Base-by-base conservation (phyloP, 139 green algal species). In the Pseudopediastrum boryanum region DNA sequence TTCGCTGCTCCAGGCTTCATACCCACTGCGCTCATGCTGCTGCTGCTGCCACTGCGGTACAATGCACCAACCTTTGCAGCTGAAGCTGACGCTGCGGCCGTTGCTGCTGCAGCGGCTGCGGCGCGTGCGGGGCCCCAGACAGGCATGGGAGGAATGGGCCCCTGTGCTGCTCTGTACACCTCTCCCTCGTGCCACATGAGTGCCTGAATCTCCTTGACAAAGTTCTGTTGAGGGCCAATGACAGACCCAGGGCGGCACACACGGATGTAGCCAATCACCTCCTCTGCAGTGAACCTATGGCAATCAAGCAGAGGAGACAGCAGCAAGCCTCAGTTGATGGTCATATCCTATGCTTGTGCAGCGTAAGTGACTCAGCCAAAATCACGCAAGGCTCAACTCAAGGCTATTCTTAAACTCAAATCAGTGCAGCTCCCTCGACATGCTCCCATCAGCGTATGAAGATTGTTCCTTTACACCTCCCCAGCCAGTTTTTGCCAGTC, bases 221-320 rank as follows among this genome's bases (percentile, higher is more conserved):
- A 97, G 71, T 93, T 92, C 90, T 98, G 95, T 90, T 98, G 95
- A 19, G 91, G 93, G 10, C 95, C 95, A 62, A 98, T 98, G 39
- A 98, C 92, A 27, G 84, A 94, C 29, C 95, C 95, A 1, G 95
- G 95, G 35, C 95, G 85, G 79, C 88, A 93, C 2, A 98, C 81
- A n/a, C 95, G 87, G 80, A 98, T 97, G 89, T 98, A 98, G 12
- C 87, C 94, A 50, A 98, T 95, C 8, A 92, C 92, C 87, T 98
- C 92, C 82, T 93, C 84, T 7, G 90, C 86, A 2, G 85, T 94
- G 84, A 98, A 96, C 23, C 85, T 79, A n/a, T n/a, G n/a, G n/a
- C n/a, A n/a, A n/a, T n/a, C n/a, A n/a, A n/a, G n/a, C n/a, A n/a
- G n/a, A n/a, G n/a, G n/a, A n/a, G n/a, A n/a, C n/a, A n/a, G n/a